Conservation (phyloP, 371 early-diverging fungal genomes). For the Fennellomyces sp. region DNA sequence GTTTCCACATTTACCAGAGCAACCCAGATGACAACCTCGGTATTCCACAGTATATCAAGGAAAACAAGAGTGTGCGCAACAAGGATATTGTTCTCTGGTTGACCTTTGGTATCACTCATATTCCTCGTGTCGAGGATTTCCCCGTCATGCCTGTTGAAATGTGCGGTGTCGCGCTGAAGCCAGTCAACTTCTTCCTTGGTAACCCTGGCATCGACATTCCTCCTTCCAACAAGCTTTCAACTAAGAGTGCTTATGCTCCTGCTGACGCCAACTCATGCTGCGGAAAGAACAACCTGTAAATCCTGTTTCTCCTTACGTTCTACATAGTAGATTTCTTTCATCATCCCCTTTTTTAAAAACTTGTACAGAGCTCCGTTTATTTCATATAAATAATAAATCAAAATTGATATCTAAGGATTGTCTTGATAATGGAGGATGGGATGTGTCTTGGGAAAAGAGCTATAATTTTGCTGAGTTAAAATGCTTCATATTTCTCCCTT, state of each 20-base stretch:
- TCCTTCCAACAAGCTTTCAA: background rate
- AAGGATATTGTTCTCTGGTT: slow-evolving; percentile 49
- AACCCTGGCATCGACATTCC: slow-evolving; percentile 18
- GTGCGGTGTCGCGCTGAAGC: slow-evolving; percentile 47
- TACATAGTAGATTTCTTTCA: too few species aligned
- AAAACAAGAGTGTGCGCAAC: slow-evolving; percentile 26
- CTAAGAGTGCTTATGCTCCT: slow-evolving; percentile 8
- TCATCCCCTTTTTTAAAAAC: background rate
- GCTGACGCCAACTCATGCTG: slow-evolving; percentile 1
- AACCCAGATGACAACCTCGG: slow-evolving; percentile 21
- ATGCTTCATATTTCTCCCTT: too few species aligned
- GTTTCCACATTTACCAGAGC: slow-evolving; percentile 47
- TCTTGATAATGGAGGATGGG: too few species aligned
- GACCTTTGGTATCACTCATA: slow-evolving; percentile 50
- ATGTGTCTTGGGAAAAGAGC: too few species aligned
- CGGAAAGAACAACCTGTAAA: background rate
- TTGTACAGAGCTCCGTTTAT: too few species aligned
- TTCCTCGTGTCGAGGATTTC: too few species aligned
- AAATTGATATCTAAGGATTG: too few species aligned
- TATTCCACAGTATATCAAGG: slow-evolving; percentile 41
- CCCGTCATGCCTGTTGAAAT: slow-evolving; percentile 55
- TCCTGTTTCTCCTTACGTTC: too few species aligned
- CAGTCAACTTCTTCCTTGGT: slow-evolving; percentile 14
- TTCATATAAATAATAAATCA: too few species aligned
- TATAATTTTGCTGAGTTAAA: too few species aligned